Conservation (phyloP, 805 yeast species). For the Zygotorulaspora chibaensis region DNA sequence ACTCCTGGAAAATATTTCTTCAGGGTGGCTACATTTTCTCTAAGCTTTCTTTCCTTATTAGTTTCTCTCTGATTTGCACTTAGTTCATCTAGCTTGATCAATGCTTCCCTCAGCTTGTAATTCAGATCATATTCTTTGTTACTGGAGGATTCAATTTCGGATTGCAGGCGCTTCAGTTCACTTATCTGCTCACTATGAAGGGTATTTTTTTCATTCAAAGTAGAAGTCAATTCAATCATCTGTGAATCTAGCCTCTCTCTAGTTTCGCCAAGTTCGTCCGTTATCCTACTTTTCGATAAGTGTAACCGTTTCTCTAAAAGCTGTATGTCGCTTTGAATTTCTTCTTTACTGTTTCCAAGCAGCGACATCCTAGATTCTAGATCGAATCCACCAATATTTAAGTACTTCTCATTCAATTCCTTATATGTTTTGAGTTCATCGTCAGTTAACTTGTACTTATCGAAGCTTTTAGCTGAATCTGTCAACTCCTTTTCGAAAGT, state of each 20-base stretch:
- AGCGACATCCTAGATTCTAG: slow-evolving; percentile 48
- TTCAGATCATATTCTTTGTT: slow-evolving; percentile 58
- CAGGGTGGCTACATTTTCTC: slow-evolving; percentile 69
- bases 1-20: slow-evolving; percentile 81
- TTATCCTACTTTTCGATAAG: slow-evolving; percentile 35
- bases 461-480: slow-evolving; percentile 23
- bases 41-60: slow-evolving; percentile 57
- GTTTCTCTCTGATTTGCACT: slow-evolving; percentile 75
- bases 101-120: slow-evolving; percentile 54
- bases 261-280: slow-evolving; percentile 34
- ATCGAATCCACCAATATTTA: slow-evolving; percentile 54
- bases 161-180: slow-evolving; percentile 39
- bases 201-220: slow-evolving; percentile 38
- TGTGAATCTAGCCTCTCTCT: slow-evolving; percentile 32
- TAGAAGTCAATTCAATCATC: slow-evolving; percentile 33
- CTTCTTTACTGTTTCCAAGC: slow-evolving; percentile 42
- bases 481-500: slow-evolving; percentile 37
- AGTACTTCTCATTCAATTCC: slow-evolving; percentile 49
- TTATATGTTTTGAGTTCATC: slow-evolving; percentile 58
- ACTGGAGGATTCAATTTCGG: slow-evolving; percentile 37
- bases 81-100: slow-evolving; percentile 62
- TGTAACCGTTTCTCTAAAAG: slow-evolving; percentile 37
- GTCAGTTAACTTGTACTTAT: slow-evolving; percentile 40
- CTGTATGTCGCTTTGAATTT: slow-evolving; percentile 38
- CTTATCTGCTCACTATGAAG: slow-evolving; percentile 20